phyloP scores from a whole-genome alignment of 176 grass and related monocot genomes.

The Oryza australiensis region DNA sequence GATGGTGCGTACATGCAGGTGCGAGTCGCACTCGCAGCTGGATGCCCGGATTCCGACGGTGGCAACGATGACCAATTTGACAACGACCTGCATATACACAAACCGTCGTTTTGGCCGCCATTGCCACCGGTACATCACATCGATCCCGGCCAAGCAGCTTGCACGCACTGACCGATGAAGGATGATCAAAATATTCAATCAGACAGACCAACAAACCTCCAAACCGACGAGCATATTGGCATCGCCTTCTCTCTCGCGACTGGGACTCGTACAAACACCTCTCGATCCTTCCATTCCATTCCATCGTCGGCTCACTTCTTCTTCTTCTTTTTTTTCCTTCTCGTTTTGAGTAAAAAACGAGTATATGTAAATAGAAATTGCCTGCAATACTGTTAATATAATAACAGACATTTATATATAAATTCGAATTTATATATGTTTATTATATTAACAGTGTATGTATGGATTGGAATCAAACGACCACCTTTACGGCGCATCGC shows the following conservation, averaged over 20 bases:
- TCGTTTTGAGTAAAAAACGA: not conserved
- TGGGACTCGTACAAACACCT: not conserved
- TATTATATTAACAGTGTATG: no score
- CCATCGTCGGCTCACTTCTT: no score
- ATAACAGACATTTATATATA: no score
- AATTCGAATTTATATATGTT: no score
- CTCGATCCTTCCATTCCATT: not conserved
- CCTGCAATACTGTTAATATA: no score
- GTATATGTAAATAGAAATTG: no score
- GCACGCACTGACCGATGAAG: not conserved
- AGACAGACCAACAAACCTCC: not conserved
- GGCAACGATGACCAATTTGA: not conserved
- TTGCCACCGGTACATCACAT: not conserved
- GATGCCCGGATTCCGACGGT: not conserved
- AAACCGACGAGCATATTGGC: not conserved
- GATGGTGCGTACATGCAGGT: not conserved
- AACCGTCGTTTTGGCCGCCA: no score
- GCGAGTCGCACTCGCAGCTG: not conserved
- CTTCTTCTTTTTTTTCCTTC: no score
- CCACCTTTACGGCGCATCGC: not conserved
- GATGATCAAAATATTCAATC: not conserved
- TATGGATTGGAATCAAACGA: not conserved
- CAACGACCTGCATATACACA: not conserved
- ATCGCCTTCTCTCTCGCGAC: not conserved
- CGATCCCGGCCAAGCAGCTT: not conserved